Conservation (phyloP, 768 basidiomycete species). For the Phallus indusiatus region DNA sequence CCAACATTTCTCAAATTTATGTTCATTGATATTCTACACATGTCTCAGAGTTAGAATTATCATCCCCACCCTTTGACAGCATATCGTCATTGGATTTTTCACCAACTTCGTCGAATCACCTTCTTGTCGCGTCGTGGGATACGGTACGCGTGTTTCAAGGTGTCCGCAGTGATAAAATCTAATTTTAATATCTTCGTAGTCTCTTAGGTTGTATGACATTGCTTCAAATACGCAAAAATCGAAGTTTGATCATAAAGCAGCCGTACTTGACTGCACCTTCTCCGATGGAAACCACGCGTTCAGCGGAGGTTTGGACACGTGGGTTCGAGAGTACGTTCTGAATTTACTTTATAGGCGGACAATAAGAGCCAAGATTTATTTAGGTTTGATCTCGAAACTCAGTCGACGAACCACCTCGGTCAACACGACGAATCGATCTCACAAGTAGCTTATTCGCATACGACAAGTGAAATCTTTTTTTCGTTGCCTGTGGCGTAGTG, state of each 20-base stretch:
- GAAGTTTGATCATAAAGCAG: conserved; percentile 85
- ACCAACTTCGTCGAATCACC: conserved; percentile 63
- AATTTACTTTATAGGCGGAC: background rate
- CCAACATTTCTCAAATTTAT: background rate
- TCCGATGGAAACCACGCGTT: conserved; percentile 57
- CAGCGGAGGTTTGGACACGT: conserved; percentile 81
- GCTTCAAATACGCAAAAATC: conserved; percentile 52
- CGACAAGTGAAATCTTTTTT: conserved; percentile 42
- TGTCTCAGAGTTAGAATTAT: conserved; percentile 31
- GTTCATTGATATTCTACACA: background rate
- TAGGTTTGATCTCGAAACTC: conserved; percentile 71
- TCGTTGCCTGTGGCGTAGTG: background rate
- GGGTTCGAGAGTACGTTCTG: conserved; percentile 66
- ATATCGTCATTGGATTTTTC: conserved; percentile 77
- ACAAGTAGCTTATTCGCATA: conserved; percentile 58
- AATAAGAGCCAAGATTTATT: background rate
- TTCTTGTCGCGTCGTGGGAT: conserved; percentile 90
- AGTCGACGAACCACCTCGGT: conserved; percentile 65
- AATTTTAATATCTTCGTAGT: conserved; percentile 32
- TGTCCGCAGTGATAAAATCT: conserved; percentile 16
- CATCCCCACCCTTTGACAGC: conserved; percentile 76
- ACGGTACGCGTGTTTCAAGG: conserved; percentile 34
- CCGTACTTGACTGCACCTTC: conserved; percentile 79
- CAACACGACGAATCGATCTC: conserved; percentile 77
- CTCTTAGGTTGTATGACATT: conserved; percentile 49